Percentiles rank a stretch among this genome's conserved stretches.
phyloP scores from a whole-genome alignment of 2,329 filamentous ascomycete genomes.

The Ceratocystis cacaofunesta region DNA sequence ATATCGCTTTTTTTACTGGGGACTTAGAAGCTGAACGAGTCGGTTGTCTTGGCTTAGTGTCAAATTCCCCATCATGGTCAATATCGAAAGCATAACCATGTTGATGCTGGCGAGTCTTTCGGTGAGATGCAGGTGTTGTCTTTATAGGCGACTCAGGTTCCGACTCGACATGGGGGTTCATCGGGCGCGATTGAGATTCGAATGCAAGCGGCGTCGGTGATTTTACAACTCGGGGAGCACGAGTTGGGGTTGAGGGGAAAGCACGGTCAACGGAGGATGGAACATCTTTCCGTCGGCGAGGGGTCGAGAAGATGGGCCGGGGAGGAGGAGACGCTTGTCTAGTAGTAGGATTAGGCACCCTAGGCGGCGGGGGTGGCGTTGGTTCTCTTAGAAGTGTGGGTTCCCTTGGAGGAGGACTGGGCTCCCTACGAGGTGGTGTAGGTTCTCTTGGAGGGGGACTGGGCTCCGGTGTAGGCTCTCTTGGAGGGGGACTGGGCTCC shows the following conservation, averaged over 20 bases:
- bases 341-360: constrained; percentile 24
- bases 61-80: not conserved
- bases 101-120: not conserved
- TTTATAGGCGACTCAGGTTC: constrained; percentile 16
- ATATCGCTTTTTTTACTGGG: not conserved
- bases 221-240: not conserved
- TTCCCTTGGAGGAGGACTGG: constrained; percentile 19
- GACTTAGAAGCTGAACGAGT: constrained; percentile 9
- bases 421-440: constrained; percentile 14
- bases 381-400: constrained; percentile 10
- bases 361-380: constrained; percentile 1
- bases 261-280: not conserved
- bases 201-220: constrained; percentile 1
- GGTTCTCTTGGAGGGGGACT: constrained; percentile 23
- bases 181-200: not conserved
- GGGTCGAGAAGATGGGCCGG: constrained; percentile 2
- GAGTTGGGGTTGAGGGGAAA: constrained; percentile 5
- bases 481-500: constrained; percentile 23
- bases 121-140: not conserved
- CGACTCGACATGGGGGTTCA: constrained; percentile 14
- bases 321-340: constrained; percentile 8
- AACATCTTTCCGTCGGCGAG: constrained; percentile 1
- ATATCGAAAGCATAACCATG: not conserved
- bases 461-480: constrained; percentile 25
- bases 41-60: not conserved